phyloP scores from a whole-genome alignment of 140 eudicot species.

The Erigeron philadelphicus region DNA sequence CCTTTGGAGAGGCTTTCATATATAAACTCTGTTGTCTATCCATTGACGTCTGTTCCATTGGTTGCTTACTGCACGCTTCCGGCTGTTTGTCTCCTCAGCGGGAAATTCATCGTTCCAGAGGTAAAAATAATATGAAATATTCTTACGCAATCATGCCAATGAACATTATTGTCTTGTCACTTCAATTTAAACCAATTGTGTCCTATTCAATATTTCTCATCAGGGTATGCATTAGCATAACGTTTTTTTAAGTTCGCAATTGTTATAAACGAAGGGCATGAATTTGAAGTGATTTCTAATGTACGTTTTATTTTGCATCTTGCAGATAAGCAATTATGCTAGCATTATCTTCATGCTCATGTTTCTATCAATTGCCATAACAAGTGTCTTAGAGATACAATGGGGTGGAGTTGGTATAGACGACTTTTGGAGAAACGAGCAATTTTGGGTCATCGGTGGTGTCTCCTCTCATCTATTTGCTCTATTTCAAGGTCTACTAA shows the following conservation, averaged over 20 bases:
- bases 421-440: conserved; percentile 80
- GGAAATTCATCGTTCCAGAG: conserved; percentile 71
- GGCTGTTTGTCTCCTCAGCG: conserved; percentile 68
- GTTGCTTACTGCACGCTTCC: conserved; percentile 77
- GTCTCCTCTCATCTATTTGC: conserved; percentile 69
- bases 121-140: conserved; percentile 25
- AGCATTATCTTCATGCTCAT: conserved; percentile 57
- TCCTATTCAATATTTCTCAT: not conserved
- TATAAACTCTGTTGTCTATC: conserved; percentile 62
- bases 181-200: not conserved
- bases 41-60: conserved; percentile 66
- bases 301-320: not conserved
- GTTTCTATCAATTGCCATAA: conserved; percentile 50
- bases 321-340: conserved; percentile 68
- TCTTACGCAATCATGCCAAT: not conserved
- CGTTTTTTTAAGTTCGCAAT: not conserved
- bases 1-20: conserved; percentile 62
- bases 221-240: too few species aligned
- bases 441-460: conserved; percentile 74
- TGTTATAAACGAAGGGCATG: not conserved
- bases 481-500: conserved; percentile 59
- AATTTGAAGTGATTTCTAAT: not conserved
- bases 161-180: not conserved
- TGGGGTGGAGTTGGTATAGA: conserved; percentile 70
- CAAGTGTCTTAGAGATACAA: conserved; percentile 59